Evolutionary conservation across 768 basidiomycete species (phyloP), one percentile per base, ranked within the genome.

Genomic region (Pulveroboletus sp.): DNA sequence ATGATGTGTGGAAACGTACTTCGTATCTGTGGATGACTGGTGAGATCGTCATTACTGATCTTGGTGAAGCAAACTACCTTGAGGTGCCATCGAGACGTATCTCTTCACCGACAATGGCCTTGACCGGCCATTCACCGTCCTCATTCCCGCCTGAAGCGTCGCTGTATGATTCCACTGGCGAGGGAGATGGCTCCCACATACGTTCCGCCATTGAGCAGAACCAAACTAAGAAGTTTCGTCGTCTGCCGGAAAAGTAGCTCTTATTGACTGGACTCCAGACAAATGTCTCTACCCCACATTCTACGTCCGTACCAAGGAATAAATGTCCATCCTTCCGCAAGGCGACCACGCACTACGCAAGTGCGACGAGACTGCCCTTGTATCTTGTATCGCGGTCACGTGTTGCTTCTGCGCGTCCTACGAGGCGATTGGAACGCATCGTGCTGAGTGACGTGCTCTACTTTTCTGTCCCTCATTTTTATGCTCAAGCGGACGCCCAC

Each of bases 401-500:
- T 68, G 65, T 33, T 46, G 47, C 52, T 27, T 27, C 39, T 17
- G 46, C 54, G 49, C 55, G 55, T 49, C 37, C 37, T 1, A 26
- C 18, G n/a, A n/a, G n/a, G n/a, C n/a, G n/a, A n/a, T n/a, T n/a
- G n/a, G n/a, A n/a, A 4, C 35, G 35, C 35, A 51, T 54, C 46
- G 31, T 26, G 9, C 15, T 38, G 45, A 26, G 43, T 8, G 15
- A 8, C 17, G 8, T 18, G 24, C 5, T 35, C 10, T 8, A 37
- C 21, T 21, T 21, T 21, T 21, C 21, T 30, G 15, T 18, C 14
- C 37, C n/a, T 8, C 49, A 57, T 56, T 43, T 21, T 21, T 49
- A 90, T 91, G 89, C 73, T 91, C 30, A 80, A 78, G 50, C 80
- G 87, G 12, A 67, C 71, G 9, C 89, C 89, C 24, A 84, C 82